phyloP scores from a whole-genome alignment of 257 asterid species.

The Nicotiana obtusifolia region DNA sequence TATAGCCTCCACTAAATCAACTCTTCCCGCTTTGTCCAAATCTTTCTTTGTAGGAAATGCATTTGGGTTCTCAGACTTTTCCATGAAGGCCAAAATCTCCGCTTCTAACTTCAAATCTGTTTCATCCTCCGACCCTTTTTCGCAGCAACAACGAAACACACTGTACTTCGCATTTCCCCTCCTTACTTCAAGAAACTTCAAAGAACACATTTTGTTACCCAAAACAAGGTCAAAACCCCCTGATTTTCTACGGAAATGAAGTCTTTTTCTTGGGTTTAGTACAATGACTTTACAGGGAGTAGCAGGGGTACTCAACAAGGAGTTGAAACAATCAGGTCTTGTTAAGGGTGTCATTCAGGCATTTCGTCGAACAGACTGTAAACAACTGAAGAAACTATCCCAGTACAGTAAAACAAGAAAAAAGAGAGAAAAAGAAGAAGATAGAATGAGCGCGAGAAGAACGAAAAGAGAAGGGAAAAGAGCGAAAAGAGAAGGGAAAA shows the following conservation, averaged over 20 bases:
- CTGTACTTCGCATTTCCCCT: neutral
- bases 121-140: constrained; percentile 31
- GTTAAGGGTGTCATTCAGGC: constrained; percentile 53
- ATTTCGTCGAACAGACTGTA: constrained; percentile 54
- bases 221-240: neutral
- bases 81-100: constrained; percentile 78
- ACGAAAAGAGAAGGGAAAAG: neutral
- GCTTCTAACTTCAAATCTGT: constrained; percentile 69
- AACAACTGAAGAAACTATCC: neutral
- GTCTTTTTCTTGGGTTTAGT: constrained; percentile 17
- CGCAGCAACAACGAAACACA: constrained; percentile 44
- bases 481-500: neutral
- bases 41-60: constrained; percentile 73
- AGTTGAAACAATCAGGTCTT: constrained; percentile 11
- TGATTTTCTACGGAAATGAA: neutral
- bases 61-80: constrained; percentile 58
- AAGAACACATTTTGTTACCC: constrained; percentile 7
- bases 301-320: constrained; percentile 21
- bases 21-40: constrained; percentile 60
- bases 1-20: constrained; percentile 75
- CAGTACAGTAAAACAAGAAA: neutral
- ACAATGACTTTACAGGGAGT: constrained; percentile 11
- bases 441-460: neutral
- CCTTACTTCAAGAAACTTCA: constrained; percentile 28
- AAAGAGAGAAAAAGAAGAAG: neutral